Evolutionary conservation across 768 basidiomycete genomes (phyloP), one percentile per base, ranked within the genome.

Genomic region (Antrodiella citrinella): DNA sequence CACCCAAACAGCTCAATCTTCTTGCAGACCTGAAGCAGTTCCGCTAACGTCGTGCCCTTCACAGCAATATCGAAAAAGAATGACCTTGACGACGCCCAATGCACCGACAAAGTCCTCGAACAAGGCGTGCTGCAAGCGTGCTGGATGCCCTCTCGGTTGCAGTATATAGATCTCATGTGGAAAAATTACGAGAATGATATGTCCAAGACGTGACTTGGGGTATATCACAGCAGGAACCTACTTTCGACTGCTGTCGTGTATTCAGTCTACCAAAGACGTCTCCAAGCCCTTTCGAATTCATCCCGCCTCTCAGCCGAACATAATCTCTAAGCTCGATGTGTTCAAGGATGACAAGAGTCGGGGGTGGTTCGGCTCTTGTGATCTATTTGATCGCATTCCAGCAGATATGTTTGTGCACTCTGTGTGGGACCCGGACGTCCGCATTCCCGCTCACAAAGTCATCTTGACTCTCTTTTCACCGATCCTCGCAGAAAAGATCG

Each of bases 91-190:
- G 4, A 84, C 70, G 0, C 66, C 67, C 53, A 81, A 65, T 54
- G 85, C 84, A 51, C 73, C 65, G 42, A 72, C 59, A 69, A 92
- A 94, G 61, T 90, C 77, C 30, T 67, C 59, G 65, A 97, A 95
- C 2, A 86, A 67, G 26, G 91, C 72, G 63, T 93, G 91, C 52
- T 76, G 76, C 86, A 67, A 26, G 91, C 72, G 63, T 93, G 91
- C 52, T 76, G 76, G 58, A 98, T 93, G 10, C 77, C 74, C 56
- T 91, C 81, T 51, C 80, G 73, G 18, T 69, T 76, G 72, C 94
- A 97, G 67, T 91, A 95, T 12, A n/a, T n/a, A n/a, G n/a, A n/a
- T n/a, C n/a, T n/a, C n/a, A n/a, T n/a, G n/a, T n/a, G n/a, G n/a
- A n/a, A n/a, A n/a, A n/a, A n/a, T n/a, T n/a, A n/a, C n/a, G n/a